phyloP scores from a whole-genome alignment of 2,329 filamentous ascomycete species.

The Zymoseptoria passerinii region DNA sequence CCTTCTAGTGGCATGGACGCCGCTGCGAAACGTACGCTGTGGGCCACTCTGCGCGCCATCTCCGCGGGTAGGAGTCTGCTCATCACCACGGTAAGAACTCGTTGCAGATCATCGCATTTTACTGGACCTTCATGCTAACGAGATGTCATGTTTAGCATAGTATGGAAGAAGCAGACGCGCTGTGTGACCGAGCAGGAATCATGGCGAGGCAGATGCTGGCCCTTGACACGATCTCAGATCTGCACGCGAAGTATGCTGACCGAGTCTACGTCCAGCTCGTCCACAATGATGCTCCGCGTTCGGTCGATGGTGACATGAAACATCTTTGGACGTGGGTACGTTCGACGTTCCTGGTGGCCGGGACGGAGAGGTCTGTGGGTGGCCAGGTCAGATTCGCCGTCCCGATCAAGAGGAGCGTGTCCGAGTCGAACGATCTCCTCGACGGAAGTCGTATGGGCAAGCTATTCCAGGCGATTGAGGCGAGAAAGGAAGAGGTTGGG shows the following conservation, averaged over 20 bases:
- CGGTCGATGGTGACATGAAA: conserved; percentile 57
- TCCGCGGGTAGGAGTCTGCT: conserved; percentile 69
- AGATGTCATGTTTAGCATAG: conserved; percentile 44
- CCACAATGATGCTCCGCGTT: conserved; percentile 61
- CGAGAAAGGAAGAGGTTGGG: conserved; percentile 55
- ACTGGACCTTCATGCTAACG: no score
- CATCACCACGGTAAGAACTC: conserved; percentile 55
- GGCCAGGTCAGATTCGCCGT: conserved; percentile 72
- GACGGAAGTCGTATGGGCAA: conserved; percentile 12
- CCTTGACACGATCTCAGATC: conserved; percentile 60
- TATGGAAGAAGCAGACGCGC: conserved; percentile 86
- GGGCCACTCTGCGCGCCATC: conserved; percentile 66
- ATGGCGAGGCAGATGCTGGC: conserved; percentile 75
- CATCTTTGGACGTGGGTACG: conserved; percentile 57
- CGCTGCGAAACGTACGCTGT: conserved; percentile 80
- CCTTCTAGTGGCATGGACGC: conserved; percentile 81
- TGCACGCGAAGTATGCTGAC: conserved; percentile 65
- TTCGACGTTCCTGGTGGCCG: conserved; percentile 51
- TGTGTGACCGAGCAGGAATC: conserved; percentile 74
- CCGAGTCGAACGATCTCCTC: background rate
- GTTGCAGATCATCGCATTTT: no score
- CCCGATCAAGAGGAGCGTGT: conserved; percentile 31
- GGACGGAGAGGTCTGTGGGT: conserved; percentile 63
- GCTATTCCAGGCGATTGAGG: conserved; percentile 63
- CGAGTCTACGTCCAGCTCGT: conserved; percentile 65